These are phyloP conservation scores for Leccinum griseonigrum DNA, from an alignment of 1,284 basidiomycete genomes.

Conservation along the genomic window DNA sequence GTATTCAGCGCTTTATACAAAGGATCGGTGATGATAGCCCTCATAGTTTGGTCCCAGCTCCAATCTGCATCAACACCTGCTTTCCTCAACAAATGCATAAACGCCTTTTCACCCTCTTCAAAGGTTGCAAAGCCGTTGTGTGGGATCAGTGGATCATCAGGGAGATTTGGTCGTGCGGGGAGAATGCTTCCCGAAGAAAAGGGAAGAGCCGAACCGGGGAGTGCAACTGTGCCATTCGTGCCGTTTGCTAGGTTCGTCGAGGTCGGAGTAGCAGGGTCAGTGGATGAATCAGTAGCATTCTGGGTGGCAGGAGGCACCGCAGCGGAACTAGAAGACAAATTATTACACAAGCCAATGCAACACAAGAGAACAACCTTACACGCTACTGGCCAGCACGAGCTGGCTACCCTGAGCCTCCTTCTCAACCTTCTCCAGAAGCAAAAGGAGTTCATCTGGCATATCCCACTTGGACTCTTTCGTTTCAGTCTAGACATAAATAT, in stretches of 20 bases:
- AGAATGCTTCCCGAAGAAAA: slow-evolving; percentile 57
- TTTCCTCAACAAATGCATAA: slow-evolving; percentile 84
- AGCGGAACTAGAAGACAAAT: slow-evolving; percentile 14
- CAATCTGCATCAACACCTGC: slow-evolving; percentile 88
- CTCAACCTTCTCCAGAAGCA: slow-evolving; percentile 81
- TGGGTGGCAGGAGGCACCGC: slow-evolving; percentile 12
- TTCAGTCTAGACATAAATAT: slow-evolving; percentile 52
- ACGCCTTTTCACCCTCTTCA: slow-evolving; percentile 93
- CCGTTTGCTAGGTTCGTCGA: slow-evolving; percentile 38
- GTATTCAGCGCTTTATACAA: slow-evolving; percentile 94
- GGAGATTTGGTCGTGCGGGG: slow-evolving; percentile 73
- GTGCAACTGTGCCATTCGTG: slow-evolving; percentile 45
- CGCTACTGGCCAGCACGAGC: slow-evolving; percentile 32
- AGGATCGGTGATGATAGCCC: slow-evolving; percentile 96
- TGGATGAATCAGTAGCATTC: slow-evolving; percentile 4
- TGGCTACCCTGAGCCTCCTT: slow-evolving; percentile 53
- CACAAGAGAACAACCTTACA: slow-evolving; percentile 20
- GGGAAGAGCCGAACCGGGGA: slow-evolving; percentile 54
- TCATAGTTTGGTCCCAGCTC: slow-evolving; percentile 99
- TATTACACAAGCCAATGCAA: background rate
- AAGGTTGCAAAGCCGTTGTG: slow-evolving; percentile 84
- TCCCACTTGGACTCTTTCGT: slow-evolving; percentile 94
- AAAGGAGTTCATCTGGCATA: slow-evolving; percentile 83
- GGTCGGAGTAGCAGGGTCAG: slow-evolving; percentile 10
- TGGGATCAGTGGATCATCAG: slow-evolving; percentile 82